A percentile compares a stretch with the other conserved stretches of the same genome.
These are phyloP conservation scores for Themeda triandra DNA, from an alignment of 176 grass and related monocot genomes.

Conservation along the genomic window DNA sequence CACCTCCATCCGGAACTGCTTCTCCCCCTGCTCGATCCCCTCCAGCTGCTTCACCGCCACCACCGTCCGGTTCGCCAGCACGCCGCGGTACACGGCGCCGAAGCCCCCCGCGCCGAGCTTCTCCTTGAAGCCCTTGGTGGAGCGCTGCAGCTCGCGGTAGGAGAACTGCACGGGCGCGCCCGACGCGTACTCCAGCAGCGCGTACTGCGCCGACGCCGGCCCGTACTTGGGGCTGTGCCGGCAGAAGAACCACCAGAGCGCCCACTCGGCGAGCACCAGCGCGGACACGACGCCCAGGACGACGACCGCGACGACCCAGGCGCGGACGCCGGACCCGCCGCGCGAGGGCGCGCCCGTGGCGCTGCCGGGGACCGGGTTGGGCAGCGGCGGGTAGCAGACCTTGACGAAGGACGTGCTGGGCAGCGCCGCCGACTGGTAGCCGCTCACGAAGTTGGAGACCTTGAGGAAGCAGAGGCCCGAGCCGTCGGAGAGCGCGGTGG, in stretches of 20 bases:
- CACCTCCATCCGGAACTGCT: slow-evolving; percentile 99
- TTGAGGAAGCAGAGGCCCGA: slow-evolving; percentile 92
- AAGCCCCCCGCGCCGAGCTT: slow-evolving; percentile 85
- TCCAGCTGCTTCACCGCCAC: slow-evolving; percentile 95
- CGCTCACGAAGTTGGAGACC: slow-evolving; percentile 70
- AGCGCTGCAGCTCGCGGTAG: slow-evolving; percentile 59
- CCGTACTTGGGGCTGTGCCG: slow-evolving; percentile 76
- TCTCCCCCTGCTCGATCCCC: slow-evolving; percentile 98
- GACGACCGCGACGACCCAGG: slow-evolving; percentile 57
- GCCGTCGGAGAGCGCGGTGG: slow-evolving; percentile 83
- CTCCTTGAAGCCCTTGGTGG: slow-evolving; percentile 91
- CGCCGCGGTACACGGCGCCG: slow-evolving; percentile 80
- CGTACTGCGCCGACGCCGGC: slow-evolving; percentile 73
- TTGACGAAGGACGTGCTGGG: slow-evolving; percentile 97
- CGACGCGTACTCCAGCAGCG: slow-evolving; percentile 94
- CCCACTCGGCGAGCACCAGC: slow-evolving; percentile 61
- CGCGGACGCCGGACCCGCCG: slow-evolving; percentile 34
- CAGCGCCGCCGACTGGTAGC: slow-evolving; percentile 70
- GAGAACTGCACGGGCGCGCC: slow-evolving; percentile 96
- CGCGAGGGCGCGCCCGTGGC: background rate
- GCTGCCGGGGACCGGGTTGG: slow-evolving; percentile 20
- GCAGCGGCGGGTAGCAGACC: slow-evolving; percentile 49
- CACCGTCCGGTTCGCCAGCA: slow-evolving; percentile 70
- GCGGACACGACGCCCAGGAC: slow-evolving; percentile 45
- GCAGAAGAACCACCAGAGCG: slow-evolving; percentile 84